These are phyloP conservation scores for Guillardia theta DNA, from an alignment of 78 protist genomes.

Conservation along the genomic window DNA sequence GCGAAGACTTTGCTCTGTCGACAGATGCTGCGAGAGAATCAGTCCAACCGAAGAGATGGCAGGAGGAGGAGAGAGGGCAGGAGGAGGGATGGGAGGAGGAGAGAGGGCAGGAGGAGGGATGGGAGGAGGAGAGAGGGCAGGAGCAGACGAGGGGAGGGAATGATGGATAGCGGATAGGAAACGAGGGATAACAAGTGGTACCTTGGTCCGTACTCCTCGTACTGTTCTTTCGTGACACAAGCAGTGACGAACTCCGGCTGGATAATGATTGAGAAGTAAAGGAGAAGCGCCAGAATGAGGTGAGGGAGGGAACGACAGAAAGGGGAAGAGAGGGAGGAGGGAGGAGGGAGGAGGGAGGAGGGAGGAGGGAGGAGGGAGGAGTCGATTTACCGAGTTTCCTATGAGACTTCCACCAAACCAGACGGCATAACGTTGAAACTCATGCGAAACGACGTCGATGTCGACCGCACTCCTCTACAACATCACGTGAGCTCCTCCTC, in stretches of 20 bases:
- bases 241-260: conserved; percentile 89
- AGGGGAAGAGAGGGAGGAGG: neutral
- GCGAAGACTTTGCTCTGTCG: no score
- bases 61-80: no score
- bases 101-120: no score
- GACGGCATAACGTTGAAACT: conserved; percentile 94
- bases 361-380: neutral
- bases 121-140: no score
- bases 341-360: neutral
- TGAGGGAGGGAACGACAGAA: neutral
- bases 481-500: no score
- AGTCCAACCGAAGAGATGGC: no score
- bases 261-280: neutral
- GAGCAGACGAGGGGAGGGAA: no score
- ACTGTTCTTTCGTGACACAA: conserved; percentile 88
- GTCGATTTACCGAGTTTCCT: conserved; percentile 50
- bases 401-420: conserved; percentile 97
- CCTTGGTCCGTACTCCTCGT: conserved; percentile 95
- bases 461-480: conserved; percentile 75
- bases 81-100: no score
- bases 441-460: conserved; percentile 93
- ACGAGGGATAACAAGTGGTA: neutral
- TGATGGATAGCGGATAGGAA: neutral
- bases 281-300: neutral
- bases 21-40: no score